Evolutionary conservation across 2,329 filamentous ascomycete genomes (phyloP), one percentile per base, ranked within the genome.

Genomic region (Aspergillus amoenus): DNA sequence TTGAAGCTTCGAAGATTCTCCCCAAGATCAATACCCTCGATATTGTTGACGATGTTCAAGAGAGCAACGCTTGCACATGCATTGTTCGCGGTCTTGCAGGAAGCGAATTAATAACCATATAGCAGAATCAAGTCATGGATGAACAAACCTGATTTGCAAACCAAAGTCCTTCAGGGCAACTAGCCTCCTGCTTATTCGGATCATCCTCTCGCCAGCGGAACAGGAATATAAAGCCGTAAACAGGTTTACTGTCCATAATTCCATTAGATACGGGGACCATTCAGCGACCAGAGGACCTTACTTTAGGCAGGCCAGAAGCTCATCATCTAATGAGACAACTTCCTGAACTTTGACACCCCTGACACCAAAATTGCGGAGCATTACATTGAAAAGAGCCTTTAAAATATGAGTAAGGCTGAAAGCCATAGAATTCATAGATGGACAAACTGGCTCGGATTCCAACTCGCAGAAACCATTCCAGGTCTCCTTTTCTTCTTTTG

Each of bases 31-130:
- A 91, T 74, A 0, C 78, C 79, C 0, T 84, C 78, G 22, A 87
- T 82, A 69, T 97, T 97, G 84, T 96, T 95, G 68, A 96, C 79
- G 59, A 97, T 96, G 67, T 97, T 97, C 65, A 97, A 82, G 63
- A 97, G 80, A 3, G 94, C 92, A 45, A 97, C 85, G n/a, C 91
- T 94, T 18, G 91, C 94, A 74, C 94, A 99, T 24, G 91, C 88
- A 73, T 96, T 96, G 55, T 84, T 82, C 0, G 86, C 88, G 1
- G 90, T 91, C 88, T 93, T 60, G 12, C 18, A n/a, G 27, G n/a
- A 15, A 3, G 7, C 18, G 30, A 34, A 49, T 58, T n/a, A 64
- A 46, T 49, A n/a, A 40, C 18, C 30, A 47, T 18, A 43, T 8
- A n/a, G 17, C 24, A 21, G 9, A 22, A 11, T n/a, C 27, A 30